Percentiles rank a stretch among this genome's conserved stretches.
Conservation (phyloP, 192 early-diverging fungal species). For the Coemansia sp. region DNA sequence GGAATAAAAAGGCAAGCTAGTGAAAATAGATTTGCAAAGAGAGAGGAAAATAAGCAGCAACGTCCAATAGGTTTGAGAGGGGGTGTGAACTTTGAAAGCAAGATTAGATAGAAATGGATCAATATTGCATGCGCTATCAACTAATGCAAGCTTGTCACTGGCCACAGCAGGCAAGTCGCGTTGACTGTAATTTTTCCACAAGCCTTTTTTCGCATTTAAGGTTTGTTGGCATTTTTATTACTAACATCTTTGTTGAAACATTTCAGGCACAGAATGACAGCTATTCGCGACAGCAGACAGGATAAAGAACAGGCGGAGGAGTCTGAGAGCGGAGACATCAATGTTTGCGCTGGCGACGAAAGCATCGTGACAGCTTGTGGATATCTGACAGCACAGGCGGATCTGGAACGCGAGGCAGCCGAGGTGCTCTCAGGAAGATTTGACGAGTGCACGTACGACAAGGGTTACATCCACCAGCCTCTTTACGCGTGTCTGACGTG, state of each 20-base stretch:
- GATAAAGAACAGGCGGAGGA: not conserved
- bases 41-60: too few species aligned
- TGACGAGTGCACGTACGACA: conserved; percentile 70
- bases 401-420: conserved; percentile 51
- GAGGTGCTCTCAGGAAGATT: conserved; percentile 66
- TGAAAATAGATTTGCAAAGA: too few species aligned
- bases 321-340: too few species aligned
- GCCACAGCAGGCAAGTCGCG: too few species aligned
- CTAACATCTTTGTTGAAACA: not conserved
- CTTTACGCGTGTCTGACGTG: conserved; percentile 85
- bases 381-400: conserved; percentile 39
- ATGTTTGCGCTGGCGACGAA: conserved; percentile 1
- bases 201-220: not conserved
- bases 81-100: too few species aligned
- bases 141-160: too few species aligned
- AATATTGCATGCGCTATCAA: too few species aligned
- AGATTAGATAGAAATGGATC: too few species aligned
- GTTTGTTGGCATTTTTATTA: not conserved
- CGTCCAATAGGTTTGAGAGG: too few species aligned
- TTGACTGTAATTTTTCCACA: not conserved
- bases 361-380: conserved; percentile 35
- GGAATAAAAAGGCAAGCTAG: too few species aligned
- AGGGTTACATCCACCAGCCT: conserved; percentile 75
- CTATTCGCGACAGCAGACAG: not conserved
- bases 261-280: conserved; percentile 1